A percentile compares a stretch with the other conserved stretches of the same genome.
These are phyloP conservation scores for Trebouxia sp. DNA, from an alignment of 139 green algal genomes.

Conservation along the genomic window DNA sequence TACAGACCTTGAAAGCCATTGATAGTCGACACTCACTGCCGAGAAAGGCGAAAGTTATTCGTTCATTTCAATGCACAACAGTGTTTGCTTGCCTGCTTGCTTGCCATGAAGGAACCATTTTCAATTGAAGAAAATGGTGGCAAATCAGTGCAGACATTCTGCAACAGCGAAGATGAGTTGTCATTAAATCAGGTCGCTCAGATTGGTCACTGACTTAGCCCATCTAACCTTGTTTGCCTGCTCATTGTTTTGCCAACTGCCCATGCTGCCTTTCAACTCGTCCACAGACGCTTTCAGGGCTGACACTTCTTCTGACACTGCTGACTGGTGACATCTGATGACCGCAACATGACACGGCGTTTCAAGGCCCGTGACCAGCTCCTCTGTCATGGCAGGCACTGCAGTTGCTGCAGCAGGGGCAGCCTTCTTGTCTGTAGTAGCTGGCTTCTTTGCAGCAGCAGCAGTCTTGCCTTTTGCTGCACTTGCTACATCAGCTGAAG, in stretches of 20 bases:
- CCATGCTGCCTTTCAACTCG: background rate
- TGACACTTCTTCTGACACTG: background rate
- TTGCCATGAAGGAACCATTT: too few relatives aligned
- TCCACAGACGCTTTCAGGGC: background rate
- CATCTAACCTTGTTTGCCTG: background rate
- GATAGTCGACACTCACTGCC: too few relatives aligned
- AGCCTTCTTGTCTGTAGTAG: background rate
- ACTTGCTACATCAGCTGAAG: background rate
- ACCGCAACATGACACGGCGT: slow-evolving; percentile 9
- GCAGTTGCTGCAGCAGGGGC: background rate
- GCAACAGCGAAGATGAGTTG: too few relatives aligned
- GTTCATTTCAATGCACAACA: too few relatives aligned
- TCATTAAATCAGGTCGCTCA: too few relatives aligned
- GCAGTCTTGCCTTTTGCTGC: background rate
- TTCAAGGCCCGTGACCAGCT: background rate
- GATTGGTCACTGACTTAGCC: background rate
- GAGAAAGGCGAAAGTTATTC: too few relatives aligned
- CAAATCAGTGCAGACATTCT: too few relatives aligned
- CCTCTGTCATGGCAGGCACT: background rate
- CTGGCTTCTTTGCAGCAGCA: slow-evolving; percentile 12
- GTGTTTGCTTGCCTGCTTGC: too few relatives aligned
- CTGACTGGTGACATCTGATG: background rate
- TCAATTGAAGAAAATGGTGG: too few relatives aligned
- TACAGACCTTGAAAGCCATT: too few relatives aligned
- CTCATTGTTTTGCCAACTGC: background rate